Evolutionary conservation across 169 alveolate species (phyloP).

Genomic region (Plasmodium coatneyi): DNA sequence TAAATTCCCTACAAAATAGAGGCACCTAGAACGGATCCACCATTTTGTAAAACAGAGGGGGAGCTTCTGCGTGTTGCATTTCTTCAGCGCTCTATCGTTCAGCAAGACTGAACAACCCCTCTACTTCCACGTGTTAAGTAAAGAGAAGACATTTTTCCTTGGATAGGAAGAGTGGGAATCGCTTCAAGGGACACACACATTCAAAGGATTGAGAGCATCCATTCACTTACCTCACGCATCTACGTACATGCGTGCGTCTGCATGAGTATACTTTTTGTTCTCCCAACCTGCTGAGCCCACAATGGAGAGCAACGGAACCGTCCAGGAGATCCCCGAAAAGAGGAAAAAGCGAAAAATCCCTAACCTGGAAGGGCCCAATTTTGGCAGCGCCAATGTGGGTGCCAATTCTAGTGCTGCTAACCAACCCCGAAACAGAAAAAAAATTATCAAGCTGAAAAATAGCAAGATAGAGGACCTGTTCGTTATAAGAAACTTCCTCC

Average conservation of each 20-base stretch:
- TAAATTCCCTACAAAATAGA: too few relatives aligned
- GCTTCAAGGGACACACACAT: not conserved
- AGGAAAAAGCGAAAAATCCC: not conserved
- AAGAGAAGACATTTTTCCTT: not conserved
- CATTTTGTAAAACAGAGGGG: not conserved
- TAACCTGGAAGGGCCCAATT: not conserved
- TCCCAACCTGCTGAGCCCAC: not conserved
- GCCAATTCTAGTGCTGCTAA: not conserved
- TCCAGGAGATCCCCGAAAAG: not conserved
- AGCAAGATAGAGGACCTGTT: constrained; percentile 47
- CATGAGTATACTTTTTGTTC: not conserved
- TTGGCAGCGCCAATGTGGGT: not conserved
- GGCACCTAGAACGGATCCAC: not conserved
- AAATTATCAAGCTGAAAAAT: constrained; percentile 34
- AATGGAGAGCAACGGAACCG: not conserved
- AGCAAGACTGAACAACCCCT: not conserved
- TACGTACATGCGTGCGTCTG: not conserved
- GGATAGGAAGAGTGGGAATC: not conserved
- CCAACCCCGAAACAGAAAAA: not conserved
- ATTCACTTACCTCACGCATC: not conserved
- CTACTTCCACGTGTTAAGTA: not conserved
- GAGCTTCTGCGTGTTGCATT: not conserved
- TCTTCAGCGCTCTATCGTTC: not conserved
- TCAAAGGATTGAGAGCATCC: too few relatives aligned
- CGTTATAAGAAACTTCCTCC: constrained; percentile 39